Evolutionary conservation across 805 yeast species (phyloP), one percentile per base, ranked within the genome.

Genomic region (Starmerella stigmatis): DNA sequence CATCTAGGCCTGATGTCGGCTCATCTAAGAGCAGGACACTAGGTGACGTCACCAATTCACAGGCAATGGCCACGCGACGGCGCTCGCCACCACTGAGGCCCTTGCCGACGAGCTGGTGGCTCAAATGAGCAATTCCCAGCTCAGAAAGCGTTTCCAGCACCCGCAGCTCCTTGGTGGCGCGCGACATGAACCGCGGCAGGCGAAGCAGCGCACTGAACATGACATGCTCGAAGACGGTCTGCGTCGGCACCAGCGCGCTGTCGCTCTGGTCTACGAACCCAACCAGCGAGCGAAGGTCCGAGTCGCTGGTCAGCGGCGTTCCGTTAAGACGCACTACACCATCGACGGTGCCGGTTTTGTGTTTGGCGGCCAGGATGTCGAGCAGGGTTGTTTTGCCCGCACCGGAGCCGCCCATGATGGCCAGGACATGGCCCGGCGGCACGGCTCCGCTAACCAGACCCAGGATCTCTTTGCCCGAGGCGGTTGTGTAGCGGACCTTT

Each of bases 401-500:
- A 41, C 98, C 98, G 0, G 96, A 88, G 1, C 96, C 96, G 35
- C 98, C 98, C 94, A 92, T 85, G 33, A 92, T 86, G 0, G 98
- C 97, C 60, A 86, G 62, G 50, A 94, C 81, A 60, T 86, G 86
- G 30, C 96, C 81, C 2, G 96, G 94, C 42, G 76, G 75, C 3
- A 79, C 94, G 12, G 76, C 55, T 9, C 98, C 98, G 54, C 75
- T 77, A 0, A 85, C 71, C 23, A 72, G 68, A 11, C 73, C 69
- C 47, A 92, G 69, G 4, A 92, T 78, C 15, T 63, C 64, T 43
- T 60, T 59, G 20, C 67, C 72, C 0, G 67, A 67, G 10, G 76
- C 74, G 0, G 78, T 70, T 1, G 17, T 11, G 59, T 89, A 92
- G 3, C 74, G 64, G 10, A 92, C 72, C 44, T 78, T 71, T 41